Evolutionary conservation across 768 basidiomycete species (phyloP).

Genomic region (Xerocomus spinulosus): DNA sequence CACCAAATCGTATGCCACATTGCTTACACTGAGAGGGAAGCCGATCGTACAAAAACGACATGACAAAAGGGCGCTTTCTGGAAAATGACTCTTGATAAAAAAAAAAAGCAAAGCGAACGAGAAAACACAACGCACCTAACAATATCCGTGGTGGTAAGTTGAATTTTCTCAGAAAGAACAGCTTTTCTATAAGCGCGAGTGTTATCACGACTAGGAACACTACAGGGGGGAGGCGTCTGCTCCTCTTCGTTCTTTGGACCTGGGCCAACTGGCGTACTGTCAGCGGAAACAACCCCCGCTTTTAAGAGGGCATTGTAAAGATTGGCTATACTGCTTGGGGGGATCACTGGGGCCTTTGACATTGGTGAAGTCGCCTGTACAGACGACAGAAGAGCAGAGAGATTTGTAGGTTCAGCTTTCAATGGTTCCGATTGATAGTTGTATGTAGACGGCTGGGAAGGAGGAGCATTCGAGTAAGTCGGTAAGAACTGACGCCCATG

Average conservation of each 20-base stretch:
- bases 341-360: constrained; percentile 19
- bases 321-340: constrained; percentile 44
- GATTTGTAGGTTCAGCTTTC: constrained; percentile 31
- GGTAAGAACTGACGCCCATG: constrained; percentile 28
- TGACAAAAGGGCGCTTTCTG: constrained; percentile 50
- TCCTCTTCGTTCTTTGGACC: constrained; percentile 31
- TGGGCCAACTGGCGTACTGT: constrained; percentile 48
- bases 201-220: constrained; percentile 42
- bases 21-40: constrained; percentile 87
- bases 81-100: constrained; percentile 19
- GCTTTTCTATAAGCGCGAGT: constrained; percentile 54
- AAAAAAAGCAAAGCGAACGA: background rate
- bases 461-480: constrained; percentile 29
- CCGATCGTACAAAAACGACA: constrained; percentile 67
- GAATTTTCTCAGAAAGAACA: constrained; percentile 56
- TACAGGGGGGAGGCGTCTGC: constrained; percentile 31
- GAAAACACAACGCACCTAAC: constrained; percentile 47
- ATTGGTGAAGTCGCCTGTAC: constrained; percentile 21
- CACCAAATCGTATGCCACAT: constrained; percentile 84
- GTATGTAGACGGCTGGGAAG: constrained; percentile 29
- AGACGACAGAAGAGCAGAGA: constrained; percentile 28
- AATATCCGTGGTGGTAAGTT: constrained; percentile 65
- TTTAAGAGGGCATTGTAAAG: constrained; percentile 67
- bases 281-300: constrained; percentile 69
- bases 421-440: constrained; percentile 21